phyloP scores from a whole-genome alignment of 2,329 filamentous ascomycete species.

The Colletotrichum sp. region DNA sequence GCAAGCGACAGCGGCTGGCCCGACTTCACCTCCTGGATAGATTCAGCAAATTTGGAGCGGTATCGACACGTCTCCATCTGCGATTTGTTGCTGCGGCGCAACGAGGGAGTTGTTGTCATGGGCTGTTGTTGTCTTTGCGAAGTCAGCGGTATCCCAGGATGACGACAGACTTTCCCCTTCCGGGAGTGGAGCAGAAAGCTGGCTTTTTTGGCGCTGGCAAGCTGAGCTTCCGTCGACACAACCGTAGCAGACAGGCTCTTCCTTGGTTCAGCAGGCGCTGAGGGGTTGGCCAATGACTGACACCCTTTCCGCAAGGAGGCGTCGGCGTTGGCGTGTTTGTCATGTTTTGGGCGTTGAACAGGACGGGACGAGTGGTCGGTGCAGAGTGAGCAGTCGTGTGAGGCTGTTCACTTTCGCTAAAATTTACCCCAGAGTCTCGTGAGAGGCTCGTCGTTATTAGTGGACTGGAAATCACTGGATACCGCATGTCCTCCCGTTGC shows the following conservation, averaged over 20 bases:
- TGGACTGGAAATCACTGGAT: not conserved
- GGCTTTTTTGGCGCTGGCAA: conserved; percentile 2
- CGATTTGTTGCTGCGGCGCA: not conserved
- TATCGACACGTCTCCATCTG: not conserved
- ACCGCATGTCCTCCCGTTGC: not conserved
- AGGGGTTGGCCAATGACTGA: conserved; percentile 1
- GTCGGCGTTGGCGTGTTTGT: not conserved
- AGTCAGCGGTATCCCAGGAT: conserved; percentile 20
- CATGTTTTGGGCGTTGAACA: not conserved
- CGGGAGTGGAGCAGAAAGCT: conserved; percentile 16
- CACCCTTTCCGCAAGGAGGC: not conserved
- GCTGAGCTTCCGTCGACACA: not conserved
- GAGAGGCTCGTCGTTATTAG: not conserved
- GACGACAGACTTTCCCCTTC: conserved; percentile 20
- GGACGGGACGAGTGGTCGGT: not conserved
- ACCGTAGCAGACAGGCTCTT: conserved; percentile 7
- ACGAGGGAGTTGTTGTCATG: not conserved
- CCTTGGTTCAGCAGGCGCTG: conserved; percentile 5
- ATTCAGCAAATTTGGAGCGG: not conserved
- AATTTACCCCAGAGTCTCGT: not conserved
- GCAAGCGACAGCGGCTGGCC: not conserved
- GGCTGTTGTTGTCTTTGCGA: conserved; percentile 7
- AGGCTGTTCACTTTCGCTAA: not conserved
- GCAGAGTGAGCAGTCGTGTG: not conserved
- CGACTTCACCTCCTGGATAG: not conserved